Evolutionary conservation across 176 grass and related monocot species (phyloP).

Genomic region (Pharus latifolius): DNA sequence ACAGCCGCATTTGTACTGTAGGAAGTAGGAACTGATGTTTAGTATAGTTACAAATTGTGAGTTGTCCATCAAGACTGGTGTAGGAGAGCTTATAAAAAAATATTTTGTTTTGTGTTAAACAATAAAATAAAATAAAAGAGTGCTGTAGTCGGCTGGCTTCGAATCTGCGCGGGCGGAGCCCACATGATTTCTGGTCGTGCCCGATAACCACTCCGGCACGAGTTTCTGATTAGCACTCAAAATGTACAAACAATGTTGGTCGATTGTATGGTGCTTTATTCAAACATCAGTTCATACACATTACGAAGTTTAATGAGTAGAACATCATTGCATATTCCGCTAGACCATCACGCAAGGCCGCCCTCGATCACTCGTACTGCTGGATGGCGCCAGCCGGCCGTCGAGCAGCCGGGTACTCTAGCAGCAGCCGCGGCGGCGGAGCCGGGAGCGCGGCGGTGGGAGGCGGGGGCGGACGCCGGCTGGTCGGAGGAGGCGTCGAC

Average conservation of each 20-base stretch:
- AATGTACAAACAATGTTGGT: no score
- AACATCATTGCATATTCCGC: no score
- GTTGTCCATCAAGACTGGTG: no score
- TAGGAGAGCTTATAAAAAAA: no score
- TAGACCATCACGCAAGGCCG: no score
- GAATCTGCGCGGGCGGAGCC: slow-evolving; percentile 79
- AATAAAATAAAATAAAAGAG: background rate
- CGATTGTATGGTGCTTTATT: no score
- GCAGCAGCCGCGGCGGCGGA: slow-evolving; percentile 11
- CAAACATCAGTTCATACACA: background rate
- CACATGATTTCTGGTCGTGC: slow-evolving; percentile 95
- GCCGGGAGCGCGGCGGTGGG: slow-evolving; percentile 27
- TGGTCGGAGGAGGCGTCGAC: background rate
- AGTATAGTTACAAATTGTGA: no score
- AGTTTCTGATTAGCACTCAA: background rate
- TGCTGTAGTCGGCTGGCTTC: slow-evolving; percentile 83
- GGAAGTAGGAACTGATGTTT: no score
- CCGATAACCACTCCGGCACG: slow-evolving; percentile 90
- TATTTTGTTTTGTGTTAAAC: no score
- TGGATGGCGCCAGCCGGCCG: background rate
- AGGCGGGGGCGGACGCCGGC: no score
- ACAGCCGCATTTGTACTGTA: no score
- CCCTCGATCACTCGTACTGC: slow-evolving; percentile 22
- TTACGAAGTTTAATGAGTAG: no score
- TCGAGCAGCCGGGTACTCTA: slow-evolving; percentile 24